A percentile compares a stretch with the other conserved stretches of the same genome.
Conservation (phyloP, 2,329 filamentous ascomycete species). For the Tolypocladium guangdongense region DNA sequence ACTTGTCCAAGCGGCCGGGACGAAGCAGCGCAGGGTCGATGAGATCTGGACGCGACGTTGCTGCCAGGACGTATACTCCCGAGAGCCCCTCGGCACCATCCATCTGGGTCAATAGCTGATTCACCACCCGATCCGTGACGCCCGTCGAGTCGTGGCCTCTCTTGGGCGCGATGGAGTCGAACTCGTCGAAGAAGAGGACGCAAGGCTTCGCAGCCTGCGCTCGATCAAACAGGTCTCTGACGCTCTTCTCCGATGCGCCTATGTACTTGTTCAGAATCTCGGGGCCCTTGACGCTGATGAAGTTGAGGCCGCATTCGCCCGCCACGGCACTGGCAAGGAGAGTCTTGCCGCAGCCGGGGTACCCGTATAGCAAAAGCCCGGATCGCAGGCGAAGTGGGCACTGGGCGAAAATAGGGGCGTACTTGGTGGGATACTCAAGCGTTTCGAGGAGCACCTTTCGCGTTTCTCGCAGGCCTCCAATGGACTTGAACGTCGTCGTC, state of each 20-base stretch:
- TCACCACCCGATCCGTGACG: constrained; percentile 97
- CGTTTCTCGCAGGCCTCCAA: constrained; percentile 79
- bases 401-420: constrained; percentile 93
- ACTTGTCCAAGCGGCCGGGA: constrained; percentile 89
- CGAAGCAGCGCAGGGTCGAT: constrained; percentile 90
- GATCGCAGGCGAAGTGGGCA: constrained; percentile 92
- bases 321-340: constrained; percentile 93
- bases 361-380: constrained; percentile 86
- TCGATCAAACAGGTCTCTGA: constrained; percentile 88
- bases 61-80: constrained; percentile 92
- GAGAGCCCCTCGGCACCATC: constrained; percentile 91
- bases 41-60: constrained; percentile 83
- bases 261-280: constrained; percentile 99
- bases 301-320: constrained; percentile 93
- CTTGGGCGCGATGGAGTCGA: constrained; percentile 95
- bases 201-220: constrained; percentile 86
- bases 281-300: constrained; percentile 95
- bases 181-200: constrained; percentile 96
- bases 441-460: constrained; percentile 90
- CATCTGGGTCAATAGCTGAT: constrained; percentile 97
- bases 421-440: constrained; percentile 92
- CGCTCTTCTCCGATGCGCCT: constrained; percentile 90
- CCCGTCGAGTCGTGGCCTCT: constrained; percentile 94
- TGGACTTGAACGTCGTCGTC: constrained; percentile 83
- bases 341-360: constrained; percentile 93